Base-by-base conservation (phyloP, 164 flowering plant genomes). In the Buxus sempervirens region DNA sequence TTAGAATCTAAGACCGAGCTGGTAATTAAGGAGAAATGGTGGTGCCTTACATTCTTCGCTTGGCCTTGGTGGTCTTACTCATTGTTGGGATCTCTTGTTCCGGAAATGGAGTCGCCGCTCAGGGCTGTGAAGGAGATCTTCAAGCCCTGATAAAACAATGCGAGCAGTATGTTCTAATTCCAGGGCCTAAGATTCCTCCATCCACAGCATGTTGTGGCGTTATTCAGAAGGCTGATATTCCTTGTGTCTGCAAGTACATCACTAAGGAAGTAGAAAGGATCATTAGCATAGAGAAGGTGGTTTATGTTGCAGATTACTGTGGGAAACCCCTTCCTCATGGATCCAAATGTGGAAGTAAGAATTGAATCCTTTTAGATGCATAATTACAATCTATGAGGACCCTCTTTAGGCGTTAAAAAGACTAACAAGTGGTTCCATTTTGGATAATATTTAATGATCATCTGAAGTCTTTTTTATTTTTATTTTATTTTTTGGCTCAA, bases 311-410 rank as follows among this genome's bases (percentile, higher is more conserved):
- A 0, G 4, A 19, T 4, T 60, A 25, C 60, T 76, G 76, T 21
- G 73, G 73, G 22, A 64, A 64, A 15, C 68, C 75, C 0, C 57
- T 75, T 25, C 22, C 48, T 10, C 75, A 27, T 38, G 78, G 78
- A 4, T 48, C 28, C 32, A 64, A 61, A 57, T 76, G 79, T 60
- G 79, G n/a, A n/a, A n/a, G n/a, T n/a, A n/a, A n/a, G n/a, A n/a
- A n/a, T n/a, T n/a, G n/a, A n/a, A n/a, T n/a, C 75, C 41, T 60
- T 72, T 72, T 71, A 75, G 77, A 26, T 7, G 32, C 21, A 41
- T 5, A 5, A 41, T 41, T n/a, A n/a, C n/a, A n/a, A n/a, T n/a
- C n/a, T 41, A 41, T 41, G 12, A 5, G 45, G 45, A 41, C 45
- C 12, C 12, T 12, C 12, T 41, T 41, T 41, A n/a, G n/a, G n/a